phyloP scores from a whole-genome alignment of 495 filamentous ascomycete species.

The Penicillium pulvis region DNA sequence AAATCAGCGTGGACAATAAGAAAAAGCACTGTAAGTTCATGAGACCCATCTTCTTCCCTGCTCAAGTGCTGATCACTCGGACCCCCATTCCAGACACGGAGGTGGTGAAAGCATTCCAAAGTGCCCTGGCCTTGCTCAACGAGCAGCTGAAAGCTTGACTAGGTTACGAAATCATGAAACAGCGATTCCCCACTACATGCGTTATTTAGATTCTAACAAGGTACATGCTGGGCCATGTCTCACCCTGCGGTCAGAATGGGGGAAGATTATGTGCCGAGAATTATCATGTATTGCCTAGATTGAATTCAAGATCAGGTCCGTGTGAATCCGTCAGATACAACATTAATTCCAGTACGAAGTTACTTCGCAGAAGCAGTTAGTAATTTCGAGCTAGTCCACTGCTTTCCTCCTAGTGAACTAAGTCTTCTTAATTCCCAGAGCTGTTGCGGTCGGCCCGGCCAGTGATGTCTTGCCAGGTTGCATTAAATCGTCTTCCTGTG shows the following conservation, averaged over 20 bases:
- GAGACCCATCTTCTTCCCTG: background rate
- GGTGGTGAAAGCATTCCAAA: constrained; percentile 81
- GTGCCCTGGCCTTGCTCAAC: constrained; percentile 68
- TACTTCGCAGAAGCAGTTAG: background rate
- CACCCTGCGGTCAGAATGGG: background rate
- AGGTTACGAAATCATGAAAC: background rate
- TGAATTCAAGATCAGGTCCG: background rate
- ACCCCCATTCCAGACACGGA: constrained; percentile 57
- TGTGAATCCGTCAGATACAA: background rate
- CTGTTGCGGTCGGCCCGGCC: constrained; percentile 44
- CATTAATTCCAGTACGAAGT: background rate
- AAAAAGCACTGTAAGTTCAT: constrained; percentile 66
- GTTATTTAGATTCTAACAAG: background rate
- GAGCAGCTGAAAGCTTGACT: constrained; percentile 30
- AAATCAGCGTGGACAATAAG: constrained; percentile 67
- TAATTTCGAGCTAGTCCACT: background rate
- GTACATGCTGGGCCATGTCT: background rate
- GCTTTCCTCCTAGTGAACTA: background rate
- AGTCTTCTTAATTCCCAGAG: background rate
- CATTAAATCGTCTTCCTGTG: constrained; percentile 75
- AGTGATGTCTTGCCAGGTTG: constrained; percentile 87
- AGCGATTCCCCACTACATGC: background rate
- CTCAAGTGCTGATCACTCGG: constrained; percentile 4
- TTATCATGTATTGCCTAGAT: constrained; percentile 1
- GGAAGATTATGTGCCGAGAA: background rate